A percentile compares a stretch with the other conserved stretches of the same genome.
Evolutionary conservation across 1,284 basidiomycete species (phyloP).

Genomic region (Boletus austroedulis): DNA sequence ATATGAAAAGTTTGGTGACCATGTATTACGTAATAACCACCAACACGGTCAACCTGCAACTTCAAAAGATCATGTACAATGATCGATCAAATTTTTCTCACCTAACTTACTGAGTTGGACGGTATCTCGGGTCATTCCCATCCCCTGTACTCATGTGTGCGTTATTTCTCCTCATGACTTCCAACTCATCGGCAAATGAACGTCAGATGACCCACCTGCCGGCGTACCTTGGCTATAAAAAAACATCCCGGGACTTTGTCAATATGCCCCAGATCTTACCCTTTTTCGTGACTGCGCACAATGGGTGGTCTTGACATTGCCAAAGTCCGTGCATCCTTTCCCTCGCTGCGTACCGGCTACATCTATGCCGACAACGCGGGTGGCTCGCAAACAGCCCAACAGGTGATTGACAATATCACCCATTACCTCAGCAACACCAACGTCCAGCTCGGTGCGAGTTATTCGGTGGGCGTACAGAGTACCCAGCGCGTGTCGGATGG

Average conservation of each 20-base stretch:
- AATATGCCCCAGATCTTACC: not conserved
- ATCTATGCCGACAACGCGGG: constrained; percentile 80
- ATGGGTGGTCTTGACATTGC: constrained; percentile 46
- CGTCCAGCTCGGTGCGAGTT: constrained; percentile 69
- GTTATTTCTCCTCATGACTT: not conserved
- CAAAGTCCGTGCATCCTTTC: constrained; percentile 59
- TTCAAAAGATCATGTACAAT: no score
- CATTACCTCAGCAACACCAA: constrained; percentile 72
- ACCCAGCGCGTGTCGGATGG: constrained; percentile 54
- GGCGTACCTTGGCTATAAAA: not conserved
- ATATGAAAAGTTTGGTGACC: no score
- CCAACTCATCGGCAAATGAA: not conserved
- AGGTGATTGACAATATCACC: constrained; percentile 55
- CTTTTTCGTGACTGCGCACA: not conserved
- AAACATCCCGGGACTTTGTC: not conserved
- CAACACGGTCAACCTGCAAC: no score
- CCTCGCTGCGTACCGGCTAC: constrained; percentile 56
- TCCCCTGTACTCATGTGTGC: not conserved
- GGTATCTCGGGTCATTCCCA: not conserved
- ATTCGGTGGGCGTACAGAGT: constrained; percentile 53
- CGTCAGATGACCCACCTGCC: not conserved
- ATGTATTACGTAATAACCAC: no score
- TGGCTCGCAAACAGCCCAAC: constrained; percentile 61
- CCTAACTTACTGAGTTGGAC: no score
- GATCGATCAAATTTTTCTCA: no score